Conservation (phyloP, 2,329 filamentous ascomycete genomes). For the Coccinonectria pachysandricola region DNA sequence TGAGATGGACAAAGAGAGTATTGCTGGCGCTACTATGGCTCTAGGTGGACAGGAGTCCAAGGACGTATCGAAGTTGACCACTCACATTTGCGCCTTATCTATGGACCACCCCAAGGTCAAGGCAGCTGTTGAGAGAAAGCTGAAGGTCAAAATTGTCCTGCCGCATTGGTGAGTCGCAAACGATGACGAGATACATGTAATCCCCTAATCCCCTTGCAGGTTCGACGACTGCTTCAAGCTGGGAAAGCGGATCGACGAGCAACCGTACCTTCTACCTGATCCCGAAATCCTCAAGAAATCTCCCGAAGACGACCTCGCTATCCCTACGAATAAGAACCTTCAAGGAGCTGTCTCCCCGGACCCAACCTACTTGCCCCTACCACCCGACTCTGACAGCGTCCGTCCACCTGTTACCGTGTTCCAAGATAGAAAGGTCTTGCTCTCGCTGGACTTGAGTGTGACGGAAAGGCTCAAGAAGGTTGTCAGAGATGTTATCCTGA, state of each 20-base stretch:
- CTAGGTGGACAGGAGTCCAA: conserved; percentile 76
- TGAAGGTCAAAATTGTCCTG: conserved; percentile 73
- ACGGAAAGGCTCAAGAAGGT: conserved; percentile 54
- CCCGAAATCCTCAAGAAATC: conserved; percentile 65
- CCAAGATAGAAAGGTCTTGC: conserved; percentile 62
- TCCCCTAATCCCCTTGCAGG: too few species aligned
- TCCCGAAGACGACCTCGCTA: conserved; percentile 44
- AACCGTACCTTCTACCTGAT: conserved; percentile 75
- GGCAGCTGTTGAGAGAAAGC: conserved; percentile 50
- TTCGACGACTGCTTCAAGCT: conserved; percentile 95
- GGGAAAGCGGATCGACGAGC: conserved; percentile 81
- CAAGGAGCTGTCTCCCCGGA: conserved; percentile 52
- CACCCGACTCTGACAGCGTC: conserved; percentile 29
- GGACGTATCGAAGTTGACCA: conserved; percentile 62
- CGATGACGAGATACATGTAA: too few species aligned
- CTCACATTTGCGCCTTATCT: conserved; percentile 78
- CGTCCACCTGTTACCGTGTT: conserved; percentile 62
- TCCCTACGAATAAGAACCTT: conserved; percentile 50
- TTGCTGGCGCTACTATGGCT: conserved; percentile 78
- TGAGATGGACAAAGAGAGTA: conserved; percentile 78
- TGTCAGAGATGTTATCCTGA: conserved; percentile 58
- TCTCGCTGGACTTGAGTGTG: conserved; percentile 66
- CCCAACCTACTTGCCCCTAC: conserved; percentile 33
- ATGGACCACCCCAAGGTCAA: conserved; percentile 64
- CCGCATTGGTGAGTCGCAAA: conserved; percentile 80